Conservation (phyloP, 2,329 filamentous ascomycete species). For the Fusarium heterosporum region DNA sequence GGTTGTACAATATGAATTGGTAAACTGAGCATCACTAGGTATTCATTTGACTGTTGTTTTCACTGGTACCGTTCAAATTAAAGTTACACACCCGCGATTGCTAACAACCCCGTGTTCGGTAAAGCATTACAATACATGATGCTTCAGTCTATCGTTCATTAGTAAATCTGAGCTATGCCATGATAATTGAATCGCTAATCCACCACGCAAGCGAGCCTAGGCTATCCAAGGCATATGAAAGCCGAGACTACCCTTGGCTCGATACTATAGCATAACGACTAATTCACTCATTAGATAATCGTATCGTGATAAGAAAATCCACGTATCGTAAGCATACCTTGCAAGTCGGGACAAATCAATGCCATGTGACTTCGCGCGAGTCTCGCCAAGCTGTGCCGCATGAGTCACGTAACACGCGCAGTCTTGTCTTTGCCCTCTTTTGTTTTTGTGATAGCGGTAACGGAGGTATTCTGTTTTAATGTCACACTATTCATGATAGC, state of each 20-base stretch:
- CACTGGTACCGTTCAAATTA: background rate
- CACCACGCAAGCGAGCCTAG: background rate
- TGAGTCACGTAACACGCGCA: constrained; percentile 45
- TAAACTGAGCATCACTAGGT: background rate
- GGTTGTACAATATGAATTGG: background rate
- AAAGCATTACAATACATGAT: background rate
- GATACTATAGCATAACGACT: background rate
- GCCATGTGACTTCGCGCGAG: constrained; percentile 50
- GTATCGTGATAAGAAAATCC: constrained; percentile 3
- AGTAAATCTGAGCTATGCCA: background rate
- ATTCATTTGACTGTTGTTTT: background rate
- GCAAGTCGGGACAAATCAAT: constrained; percentile 12
- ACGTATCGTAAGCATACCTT: constrained; percentile 13
- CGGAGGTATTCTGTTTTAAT: constrained; percentile 4
- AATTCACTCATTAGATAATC: background rate
- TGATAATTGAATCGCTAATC: background rate
- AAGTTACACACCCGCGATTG: background rate
- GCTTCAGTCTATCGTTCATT: background rate
- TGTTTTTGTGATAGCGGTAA: constrained; percentile 24
- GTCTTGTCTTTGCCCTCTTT: constrained; percentile 6
- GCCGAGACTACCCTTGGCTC: background rate
- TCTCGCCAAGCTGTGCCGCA: constrained; percentile 43
- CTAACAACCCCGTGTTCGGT: background rate
- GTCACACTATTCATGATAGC: background rate
- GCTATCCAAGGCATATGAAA: background rate